Conservation (phyloP, 768 basidiomycete genomes). For the Pisolithus microcarpus region DNA sequence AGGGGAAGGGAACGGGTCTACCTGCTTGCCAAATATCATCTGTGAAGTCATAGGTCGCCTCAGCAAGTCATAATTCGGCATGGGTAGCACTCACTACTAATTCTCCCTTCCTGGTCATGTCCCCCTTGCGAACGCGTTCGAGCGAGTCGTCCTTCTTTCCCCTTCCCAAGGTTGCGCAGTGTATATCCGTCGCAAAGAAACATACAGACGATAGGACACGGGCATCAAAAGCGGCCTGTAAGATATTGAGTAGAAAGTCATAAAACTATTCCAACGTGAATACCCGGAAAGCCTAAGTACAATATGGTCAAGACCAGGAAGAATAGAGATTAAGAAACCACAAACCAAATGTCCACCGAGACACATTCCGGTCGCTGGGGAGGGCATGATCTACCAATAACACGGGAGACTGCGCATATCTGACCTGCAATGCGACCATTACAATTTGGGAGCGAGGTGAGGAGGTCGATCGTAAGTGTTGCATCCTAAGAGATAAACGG, state of each 20-base stretch:
- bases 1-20: conserved; percentile 16
- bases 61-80: neutral
- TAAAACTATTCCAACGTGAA: conserved; percentile 4
- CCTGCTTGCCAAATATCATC: conserved; percentile 97
- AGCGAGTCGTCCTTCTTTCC: conserved; percentile 82
- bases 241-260: conserved; percentile 1
- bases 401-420: neutral
- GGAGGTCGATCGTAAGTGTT: conserved; percentile 66
- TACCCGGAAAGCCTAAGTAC: conserved; percentile 46
- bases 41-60: conserved; percentile 22
- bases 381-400: neutral
- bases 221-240: conserved; percentile 79
- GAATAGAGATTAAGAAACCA: conserved; percentile 1
- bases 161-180: conserved; percentile 78
- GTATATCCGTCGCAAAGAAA: conserved; percentile 94
- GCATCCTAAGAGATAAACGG: conserved; percentile 53
- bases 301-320: neutral
- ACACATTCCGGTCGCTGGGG: conserved; percentile 81
- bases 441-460: conserved; percentile 70
- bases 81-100: conserved; percentile 52
- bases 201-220: conserved; percentile 81
- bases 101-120: conserved; percentile 74
- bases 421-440: conserved; percentile 84
- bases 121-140: conserved; percentile 62
- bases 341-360: conserved; percentile 78